Percentiles rank a stretch among this genome's conserved stretches.
Evolutionary conservation across 2,329 filamentous ascomycete genomes (phyloP).

Genomic region (Uncinocarpus reesii): DNA sequence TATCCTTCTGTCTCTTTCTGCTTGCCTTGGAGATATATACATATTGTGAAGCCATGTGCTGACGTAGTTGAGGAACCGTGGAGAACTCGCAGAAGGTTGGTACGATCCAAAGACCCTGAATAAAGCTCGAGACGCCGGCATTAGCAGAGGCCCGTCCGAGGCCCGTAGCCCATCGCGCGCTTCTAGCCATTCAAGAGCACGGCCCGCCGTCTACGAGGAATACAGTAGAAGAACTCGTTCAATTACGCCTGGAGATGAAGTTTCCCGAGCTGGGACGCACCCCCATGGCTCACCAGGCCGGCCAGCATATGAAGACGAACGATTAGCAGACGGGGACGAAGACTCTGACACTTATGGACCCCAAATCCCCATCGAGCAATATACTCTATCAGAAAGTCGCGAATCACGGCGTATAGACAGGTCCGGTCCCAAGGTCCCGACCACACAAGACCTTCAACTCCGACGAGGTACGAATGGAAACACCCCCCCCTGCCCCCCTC

Average conservation of each 20-base stretch:
- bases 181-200: background rate
- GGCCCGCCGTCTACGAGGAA: conserved; percentile 21
- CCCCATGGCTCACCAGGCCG: too few species aligned
- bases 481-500: background rate
- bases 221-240: background rate
- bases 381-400: background rate
- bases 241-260: background rate
- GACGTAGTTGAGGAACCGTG: conserved; percentile 59
- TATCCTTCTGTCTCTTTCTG: too few species aligned
- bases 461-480: conserved; percentile 28
- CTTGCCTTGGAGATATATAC: too few species aligned
- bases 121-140: conserved; percentile 35
- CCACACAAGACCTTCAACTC: conserved; percentile 60
- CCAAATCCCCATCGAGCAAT: conserved; percentile 26
- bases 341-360: conserved; percentile 57
- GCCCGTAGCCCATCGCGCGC: conserved; percentile 1
- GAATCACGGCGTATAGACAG: conserved; percentile 16
- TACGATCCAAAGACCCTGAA: conserved; percentile 69
- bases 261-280: too few species aligned
- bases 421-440: conserved; percentile 56
- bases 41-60: conserved; percentile 26
- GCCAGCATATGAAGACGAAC: conserved; percentile 29
- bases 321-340: conserved; percentile 45
- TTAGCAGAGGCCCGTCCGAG: conserved; percentile 11
- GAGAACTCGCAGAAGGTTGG: conserved; percentile 81